Percentiles rank a stretch among this genome's conserved stretches.
phyloP scores from a whole-genome alignment of 1,139 yeast species.

The Blastobotrys indianensis region DNA sequence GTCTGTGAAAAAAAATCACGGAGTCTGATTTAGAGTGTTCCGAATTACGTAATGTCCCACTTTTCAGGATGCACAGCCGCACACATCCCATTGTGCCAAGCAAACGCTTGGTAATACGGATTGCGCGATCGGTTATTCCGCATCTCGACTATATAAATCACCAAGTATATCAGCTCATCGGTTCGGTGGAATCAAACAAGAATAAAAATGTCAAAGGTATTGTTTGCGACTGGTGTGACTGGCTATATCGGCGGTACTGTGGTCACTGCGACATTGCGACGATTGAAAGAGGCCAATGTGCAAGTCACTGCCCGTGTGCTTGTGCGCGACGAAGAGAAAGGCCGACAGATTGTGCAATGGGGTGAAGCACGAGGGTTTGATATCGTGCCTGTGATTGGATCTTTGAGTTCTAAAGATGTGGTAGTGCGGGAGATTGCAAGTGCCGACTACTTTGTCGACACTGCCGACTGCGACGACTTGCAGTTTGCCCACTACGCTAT shows the following conservation, averaged over 20 bases:
- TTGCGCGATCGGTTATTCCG: too few relatives aligned
- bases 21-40: too few relatives aligned
- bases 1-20: too few relatives aligned
- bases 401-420: constrained; percentile 28
- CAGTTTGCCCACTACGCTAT: constrained; percentile 32
- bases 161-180: too few relatives aligned
- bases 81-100: too few relatives aligned
- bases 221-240: constrained; percentile 34
- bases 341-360: constrained; percentile 23
- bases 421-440: constrained; percentile 26
- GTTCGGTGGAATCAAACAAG: not conserved
- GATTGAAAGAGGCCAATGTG: constrained; percentile 19
- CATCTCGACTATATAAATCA: too few relatives aligned
- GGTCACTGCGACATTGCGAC: constrained; percentile 28
- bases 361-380: constrained; percentile 22
- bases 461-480: constrained; percentile 39
- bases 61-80: too few relatives aligned
- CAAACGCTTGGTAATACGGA: too few relatives aligned
- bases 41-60: too few relatives aligned
- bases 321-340: constrained; percentile 32
- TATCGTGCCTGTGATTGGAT: constrained; percentile 26
- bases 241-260: constrained; percentile 38
- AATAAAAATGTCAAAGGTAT: constrained; percentile 8
- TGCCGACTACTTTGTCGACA: constrained; percentile 36
- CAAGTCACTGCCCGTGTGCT: constrained; percentile 27